Conservation (phyloP, 2,329 filamentous ascomycete genomes). For the Diaporthe australafricana region DNA sequence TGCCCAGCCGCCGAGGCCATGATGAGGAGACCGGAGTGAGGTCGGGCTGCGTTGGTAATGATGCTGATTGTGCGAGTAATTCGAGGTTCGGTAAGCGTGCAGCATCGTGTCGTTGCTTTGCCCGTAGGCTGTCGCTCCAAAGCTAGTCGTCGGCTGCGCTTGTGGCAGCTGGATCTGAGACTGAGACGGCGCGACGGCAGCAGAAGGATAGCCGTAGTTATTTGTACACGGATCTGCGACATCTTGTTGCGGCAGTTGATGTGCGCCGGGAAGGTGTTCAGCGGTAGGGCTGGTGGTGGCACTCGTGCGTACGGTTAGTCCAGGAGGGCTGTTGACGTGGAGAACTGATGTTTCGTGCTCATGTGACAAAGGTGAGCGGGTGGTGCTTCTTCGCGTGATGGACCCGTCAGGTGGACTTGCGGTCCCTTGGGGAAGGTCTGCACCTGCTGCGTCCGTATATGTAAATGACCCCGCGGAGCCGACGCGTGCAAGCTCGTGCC, state of each 20-base stretch:
- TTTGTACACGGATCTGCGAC: slow-evolving; percentile 60
- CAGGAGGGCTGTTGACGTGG: slow-evolving; percentile 52
- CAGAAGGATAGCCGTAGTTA: slow-evolving; percentile 67
- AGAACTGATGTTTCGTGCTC: slow-evolving; percentile 37
- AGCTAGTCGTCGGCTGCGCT: slow-evolving; percentile 35
- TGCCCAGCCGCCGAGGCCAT: slow-evolving; percentile 42
- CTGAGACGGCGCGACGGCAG: slow-evolving; percentile 53
- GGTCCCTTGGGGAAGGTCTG: slow-evolving; percentile 43
- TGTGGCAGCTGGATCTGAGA: slow-evolving; percentile 48
- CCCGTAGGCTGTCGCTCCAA: slow-evolving; percentile 48
- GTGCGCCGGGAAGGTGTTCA: slow-evolving; percentile 41
- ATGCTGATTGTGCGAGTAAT: slow-evolving; percentile 51
- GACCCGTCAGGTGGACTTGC: slow-evolving; percentile 51
- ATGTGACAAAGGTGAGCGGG: slow-evolving; percentile 38
- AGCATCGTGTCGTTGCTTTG: slow-evolving; percentile 65
- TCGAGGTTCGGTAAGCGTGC: slow-evolving; percentile 64
- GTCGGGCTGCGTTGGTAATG: slow-evolving; percentile 38
- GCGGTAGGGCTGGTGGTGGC: slow-evolving; percentile 46
- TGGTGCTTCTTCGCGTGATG: slow-evolving; percentile 37
- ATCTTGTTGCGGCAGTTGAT: slow-evolving; percentile 39
- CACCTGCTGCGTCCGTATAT: slow-evolving; percentile 47
- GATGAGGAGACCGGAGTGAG: slow-evolving; percentile 44
- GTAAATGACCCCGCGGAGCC: slow-evolving; percentile 59
- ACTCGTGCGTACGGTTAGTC: slow-evolving; percentile 46
- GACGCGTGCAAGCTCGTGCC: slow-evolving; percentile 64